Conservation (phyloP, 2,329 filamentous ascomycete species). For the Cladorrhinum sp. region DNA sequence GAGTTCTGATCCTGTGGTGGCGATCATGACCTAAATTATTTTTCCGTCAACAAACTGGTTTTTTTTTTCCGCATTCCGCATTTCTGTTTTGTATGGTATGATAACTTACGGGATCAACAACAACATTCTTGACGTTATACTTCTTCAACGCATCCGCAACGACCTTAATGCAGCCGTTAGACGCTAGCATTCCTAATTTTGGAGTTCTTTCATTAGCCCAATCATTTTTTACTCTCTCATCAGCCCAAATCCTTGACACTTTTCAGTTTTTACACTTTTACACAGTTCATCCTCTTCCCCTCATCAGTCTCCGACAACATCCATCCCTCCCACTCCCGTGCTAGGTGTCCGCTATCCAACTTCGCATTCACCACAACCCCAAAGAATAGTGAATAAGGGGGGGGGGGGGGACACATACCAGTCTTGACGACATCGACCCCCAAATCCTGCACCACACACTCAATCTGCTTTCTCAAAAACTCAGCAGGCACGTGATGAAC, state of each 20-base stretch:
- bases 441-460: slow-evolving; percentile 79
- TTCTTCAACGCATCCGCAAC: slow-evolving; percentile 62
- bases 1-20: slow-evolving; percentile 71
- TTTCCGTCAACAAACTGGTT: not conserved
- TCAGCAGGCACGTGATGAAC: slow-evolving; percentile 75
- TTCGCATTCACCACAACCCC: too few relatives aligned
- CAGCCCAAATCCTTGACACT: too few relatives aligned
- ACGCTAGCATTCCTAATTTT: slow-evolving; percentile 73
- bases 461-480: slow-evolving; percentile 82
- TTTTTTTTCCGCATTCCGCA: not conserved
- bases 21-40: slow-evolving; percentile 75
- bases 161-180: slow-evolving; percentile 64
- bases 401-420: slow-evolving; percentile 50
- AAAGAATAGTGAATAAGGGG: too few relatives aligned
- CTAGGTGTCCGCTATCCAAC: too few relatives aligned
- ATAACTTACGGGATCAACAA: slow-evolving; percentile 69
- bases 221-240: not conserved
- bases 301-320: too few relatives aligned
- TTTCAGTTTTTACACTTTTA: too few relatives aligned
- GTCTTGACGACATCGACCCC: slow-evolving; percentile 89
- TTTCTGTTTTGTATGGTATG: not conserved
- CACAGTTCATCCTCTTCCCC: too few relatives aligned
- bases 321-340: too few relatives aligned
- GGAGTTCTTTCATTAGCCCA: not conserved
- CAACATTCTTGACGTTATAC: slow-evolving; percentile 56